Conservation (phyloP, 306 rosid species). For the Astragalus membranaceus region DNA sequence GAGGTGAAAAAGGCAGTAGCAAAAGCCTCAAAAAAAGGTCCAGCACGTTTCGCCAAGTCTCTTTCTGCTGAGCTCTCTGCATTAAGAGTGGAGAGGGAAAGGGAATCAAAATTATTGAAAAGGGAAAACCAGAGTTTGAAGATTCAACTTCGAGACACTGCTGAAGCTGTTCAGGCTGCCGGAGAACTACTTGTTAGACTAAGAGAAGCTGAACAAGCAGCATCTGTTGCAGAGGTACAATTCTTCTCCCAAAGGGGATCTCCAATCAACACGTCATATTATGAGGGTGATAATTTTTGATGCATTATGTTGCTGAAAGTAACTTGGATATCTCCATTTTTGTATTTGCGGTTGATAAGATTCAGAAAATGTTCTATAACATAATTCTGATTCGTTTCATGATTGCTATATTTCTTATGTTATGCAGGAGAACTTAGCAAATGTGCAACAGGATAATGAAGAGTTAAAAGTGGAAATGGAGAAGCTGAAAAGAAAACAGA, state of each 20-base stretch:
- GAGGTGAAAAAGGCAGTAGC: conserved; percentile 87
- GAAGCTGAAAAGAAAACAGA: conserved; percentile 73
- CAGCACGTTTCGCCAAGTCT: conserved; percentile 73
- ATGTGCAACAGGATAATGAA: conserved; percentile 54
- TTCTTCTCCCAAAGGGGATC: not conserved
- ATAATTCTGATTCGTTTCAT: no score
- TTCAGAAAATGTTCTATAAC: no score
- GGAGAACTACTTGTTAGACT: conserved; percentile 94
- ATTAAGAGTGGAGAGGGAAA: conserved; percentile 75
- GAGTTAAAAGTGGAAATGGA: conserved; percentile 74
- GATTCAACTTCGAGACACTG: conserved; percentile 87
- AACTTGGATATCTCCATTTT: no score
- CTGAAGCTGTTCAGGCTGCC: conserved; percentile 98
- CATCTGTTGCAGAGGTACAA: conserved; percentile 69
- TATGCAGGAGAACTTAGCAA: conserved; percentile 55
- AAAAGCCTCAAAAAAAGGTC: conserved; percentile 81
- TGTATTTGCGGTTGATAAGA: no score
- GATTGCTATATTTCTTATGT: conserved; percentile 1
- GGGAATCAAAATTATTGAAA: conserved; percentile 69
- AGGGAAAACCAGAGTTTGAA: conserved; percentile 79
- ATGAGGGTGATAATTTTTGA: not conserved
- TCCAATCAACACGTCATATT: not conserved
- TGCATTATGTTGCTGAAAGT: not conserved
- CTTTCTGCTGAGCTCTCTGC: conserved; percentile 89
- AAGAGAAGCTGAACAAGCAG: conserved; percentile 80